These are phyloP conservation scores for Gossypium sturtianum DNA, from an alignment of 345 rosid genomes.

Conservation along the genomic window DNA sequence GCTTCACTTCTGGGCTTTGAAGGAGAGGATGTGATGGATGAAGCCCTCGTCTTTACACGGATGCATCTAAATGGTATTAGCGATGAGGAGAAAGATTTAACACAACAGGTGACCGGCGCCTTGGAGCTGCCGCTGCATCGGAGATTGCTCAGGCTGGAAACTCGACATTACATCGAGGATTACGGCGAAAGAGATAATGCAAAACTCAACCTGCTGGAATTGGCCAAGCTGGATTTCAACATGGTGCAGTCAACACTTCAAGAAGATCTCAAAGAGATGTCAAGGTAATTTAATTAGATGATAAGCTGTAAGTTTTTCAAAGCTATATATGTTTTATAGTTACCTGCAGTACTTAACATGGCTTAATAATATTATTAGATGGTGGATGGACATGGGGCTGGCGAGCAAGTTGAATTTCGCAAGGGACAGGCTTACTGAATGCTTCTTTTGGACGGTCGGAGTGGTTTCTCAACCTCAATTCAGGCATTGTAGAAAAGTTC, in stretches of 20 bases:
- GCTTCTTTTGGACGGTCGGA: background rate
- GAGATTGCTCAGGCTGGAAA: constrained; percentile 26
- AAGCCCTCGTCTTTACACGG: constrained; percentile 20
- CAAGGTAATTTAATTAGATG: constrained; percentile 15
- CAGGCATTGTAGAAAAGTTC: background rate
- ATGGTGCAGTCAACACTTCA: constrained; percentile 26
- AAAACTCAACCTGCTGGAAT: constrained; percentile 22
- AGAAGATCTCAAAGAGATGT: constrained; percentile 22
- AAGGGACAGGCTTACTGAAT: background rate
- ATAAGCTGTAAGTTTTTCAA: too few species aligned
- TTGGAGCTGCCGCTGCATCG: constrained; percentile 31
- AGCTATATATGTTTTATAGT: too few species aligned
- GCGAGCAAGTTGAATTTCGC: background rate
- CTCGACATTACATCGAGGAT: constrained; percentile 28
- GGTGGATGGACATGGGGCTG: background rate
- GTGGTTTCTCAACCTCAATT: background rate
- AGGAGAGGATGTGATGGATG: constrained; percentile 29
- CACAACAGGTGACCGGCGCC: constrained; percentile 20
- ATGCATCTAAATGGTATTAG: background rate
- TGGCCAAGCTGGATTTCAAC: constrained; percentile 40
- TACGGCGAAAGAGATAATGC: background rate
- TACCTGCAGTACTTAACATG: too few species aligned
- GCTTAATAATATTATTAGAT: background rate
- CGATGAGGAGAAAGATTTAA: background rate
- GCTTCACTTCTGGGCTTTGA: constrained; percentile 22